Conservation (phyloP, 768 basidiomycete genomes). For the Tricholoma sp. region DNA sequence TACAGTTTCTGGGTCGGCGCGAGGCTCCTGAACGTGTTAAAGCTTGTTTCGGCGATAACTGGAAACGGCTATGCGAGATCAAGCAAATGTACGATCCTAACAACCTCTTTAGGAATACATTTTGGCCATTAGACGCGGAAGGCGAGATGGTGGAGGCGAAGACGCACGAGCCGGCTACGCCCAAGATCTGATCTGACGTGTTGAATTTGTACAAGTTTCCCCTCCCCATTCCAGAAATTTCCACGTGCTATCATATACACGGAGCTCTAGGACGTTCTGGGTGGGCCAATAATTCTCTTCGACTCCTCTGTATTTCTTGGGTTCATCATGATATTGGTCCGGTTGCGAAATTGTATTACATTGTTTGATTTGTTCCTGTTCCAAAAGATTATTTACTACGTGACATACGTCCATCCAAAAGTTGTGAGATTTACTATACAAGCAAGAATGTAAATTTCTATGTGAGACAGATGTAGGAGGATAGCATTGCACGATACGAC, state of each 20-base stretch:
- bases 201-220: neutral
- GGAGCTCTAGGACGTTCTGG: no score
- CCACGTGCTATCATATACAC: no score
- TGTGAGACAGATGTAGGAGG: neutral
- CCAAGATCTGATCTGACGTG: constrained; percentile 9
- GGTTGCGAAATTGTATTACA: neutral
- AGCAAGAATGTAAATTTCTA: neutral
- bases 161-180: constrained; percentile 59
- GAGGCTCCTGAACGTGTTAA: constrained; percentile 59
- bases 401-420: neutral
- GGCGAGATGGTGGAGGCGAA: constrained; percentile 51
- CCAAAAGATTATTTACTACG: neutral
- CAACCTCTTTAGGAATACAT: constrained; percentile 68
- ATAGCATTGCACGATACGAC: neutral
- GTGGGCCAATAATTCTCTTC: neutral
- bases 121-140: constrained; percentile 71
- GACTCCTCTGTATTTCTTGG: neutral
- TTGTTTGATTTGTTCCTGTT: neutral
- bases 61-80: constrained; percentile 61
- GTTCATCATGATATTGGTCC: neutral
- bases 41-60: constrained; percentile 70
- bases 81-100: constrained; percentile 75
- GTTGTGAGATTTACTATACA: neutral
- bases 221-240: no score
- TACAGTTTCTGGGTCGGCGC: constrained; percentile 69